Evolutionary conservation across 164 flowering plant species (phyloP), one percentile per base, ranked within the genome.

Genomic region (Magnolia changhungtana): DNA sequence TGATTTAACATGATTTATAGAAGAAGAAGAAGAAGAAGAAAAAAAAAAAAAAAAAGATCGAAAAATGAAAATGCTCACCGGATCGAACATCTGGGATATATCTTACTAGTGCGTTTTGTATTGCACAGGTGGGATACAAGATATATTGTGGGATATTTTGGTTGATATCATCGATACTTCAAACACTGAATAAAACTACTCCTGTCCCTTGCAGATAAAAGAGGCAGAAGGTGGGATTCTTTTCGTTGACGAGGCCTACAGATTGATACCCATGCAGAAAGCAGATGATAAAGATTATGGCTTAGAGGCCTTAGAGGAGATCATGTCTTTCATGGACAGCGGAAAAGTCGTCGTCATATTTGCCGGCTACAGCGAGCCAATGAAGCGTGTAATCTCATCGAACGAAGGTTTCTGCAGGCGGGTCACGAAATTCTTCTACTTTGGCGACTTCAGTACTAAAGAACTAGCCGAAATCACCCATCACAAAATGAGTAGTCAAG

Each of bases 211-310:
- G 74, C 92, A 96, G 99, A 89, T 96, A 45, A 86, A 91, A 85
- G 98, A 92, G 82, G 99, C 98, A 11, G 97, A 91, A 80, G 99
- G 99, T 63, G 99, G 99, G 65, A 93, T 96, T 84, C 94, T 96
- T 20, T 96, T 96, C 83, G 98, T 96, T 51, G 99, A 96, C 78
- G 99, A 96, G 83, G 99, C 99, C 45, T 96, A 96, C 78, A 85
- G 98, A 65, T 80, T 96, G 50, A 90, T 96, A 80, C 98, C 99
- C 0, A 86, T 88, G 93, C 98, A 96, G 86, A 92, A 94, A 79
- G 67, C 94, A 50, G 99, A 96, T 76, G 99, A 94, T 72, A 94
- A 94, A 80, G 99, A 96, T 80, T 96, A 92, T 74, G 99, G 99
- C 3, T 76, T 96, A 77, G 99, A 96, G 83, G 99, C 99, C 20